Base-by-base conservation (phyloP, 306 rosid species). In the Corylus heterophylla region DNA sequence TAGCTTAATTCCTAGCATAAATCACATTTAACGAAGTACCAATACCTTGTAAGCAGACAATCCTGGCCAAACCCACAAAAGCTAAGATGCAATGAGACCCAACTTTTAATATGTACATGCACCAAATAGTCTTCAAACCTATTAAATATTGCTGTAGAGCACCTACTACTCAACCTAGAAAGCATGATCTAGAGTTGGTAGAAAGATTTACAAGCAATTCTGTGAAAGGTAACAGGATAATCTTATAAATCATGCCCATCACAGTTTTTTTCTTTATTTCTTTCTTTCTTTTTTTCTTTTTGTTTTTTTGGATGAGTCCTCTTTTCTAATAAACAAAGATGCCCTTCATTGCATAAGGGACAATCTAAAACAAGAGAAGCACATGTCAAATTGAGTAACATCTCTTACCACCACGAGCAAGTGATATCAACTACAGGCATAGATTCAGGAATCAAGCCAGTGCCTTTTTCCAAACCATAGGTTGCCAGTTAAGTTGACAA, bases 41-140 rank as follows among this genome's bases (percentile, higher is more conserved):
- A 67, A 67, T 39, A 67, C 16, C 51, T 39, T 8, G 22, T 64
- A 35, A 18, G 70, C 70, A 35, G 47, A 64, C 2, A 64, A 45
- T 31, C 66, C 45, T 31, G n/a, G 20, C 44, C 6, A 20, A 61
- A 51, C 35, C 64, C 45, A 84, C 51, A 61, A 75, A 39, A 44
- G 16, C 22, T 12, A 75, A 54, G 56, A 81, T 52, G 54, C 42
- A 52, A 52, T 22, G 44, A 71, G 29, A 51, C 20, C 71, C 58
- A 66, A 74, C 31, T 17, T 29, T 20, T 20, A 78, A 83, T 29
- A 76, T 39, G 75, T 25, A 55, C 25, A 75, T 59, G 52, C 75
- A 61, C 54, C 49, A 18, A 0, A 52, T 79, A 45, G 8, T 54
- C 48, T 52, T 17, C 11, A 27, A 69, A 78, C 25, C 67, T 67